Evolutionary conservation across 371 early-diverging fungal species (phyloP).

Genomic region (Mortierella sp.): DNA sequence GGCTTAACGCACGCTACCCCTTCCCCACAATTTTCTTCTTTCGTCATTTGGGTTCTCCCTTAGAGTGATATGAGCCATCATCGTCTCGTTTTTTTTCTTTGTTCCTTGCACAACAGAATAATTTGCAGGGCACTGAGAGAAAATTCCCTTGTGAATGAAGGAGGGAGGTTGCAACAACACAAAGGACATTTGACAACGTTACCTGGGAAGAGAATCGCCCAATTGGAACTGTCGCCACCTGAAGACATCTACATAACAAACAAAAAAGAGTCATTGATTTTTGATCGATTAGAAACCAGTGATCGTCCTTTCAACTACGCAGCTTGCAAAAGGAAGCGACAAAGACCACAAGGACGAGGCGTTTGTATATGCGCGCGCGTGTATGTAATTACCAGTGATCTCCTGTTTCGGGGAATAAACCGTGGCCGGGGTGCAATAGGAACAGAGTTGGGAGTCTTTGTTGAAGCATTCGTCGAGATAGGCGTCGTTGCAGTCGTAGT

Average conservation of each 20-base stretch:
- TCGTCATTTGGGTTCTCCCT: constrained; percentile 38
- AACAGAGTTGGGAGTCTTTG: constrained; percentile 7
- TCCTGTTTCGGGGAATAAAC: constrained; percentile 40
- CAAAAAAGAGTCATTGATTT: constrained; percentile 9
- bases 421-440: constrained; percentile 27
- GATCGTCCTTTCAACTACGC: background rate
- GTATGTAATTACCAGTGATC: constrained; percentile 34
- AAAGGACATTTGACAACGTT: background rate
- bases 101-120: background rate
- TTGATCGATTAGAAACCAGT: background rate
- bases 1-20: background rate
- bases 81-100: background rate
- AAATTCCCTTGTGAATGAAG: background rate
- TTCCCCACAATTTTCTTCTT: constrained; percentile 59
- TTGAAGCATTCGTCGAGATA: background rate
- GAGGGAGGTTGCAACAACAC: background rate
- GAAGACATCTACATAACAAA: constrained; percentile 31
- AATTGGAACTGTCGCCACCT: constrained; percentile 45
- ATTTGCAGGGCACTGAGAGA: background rate
- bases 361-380: background rate
- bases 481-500: background rate
- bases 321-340: background rate
- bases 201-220: constrained; percentile 58
- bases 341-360: background rate
- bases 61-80: background rate